Base-by-base conservation (phyloP, 1,284 basidiomycete species). In the Ganoderma meredithae region DNA sequence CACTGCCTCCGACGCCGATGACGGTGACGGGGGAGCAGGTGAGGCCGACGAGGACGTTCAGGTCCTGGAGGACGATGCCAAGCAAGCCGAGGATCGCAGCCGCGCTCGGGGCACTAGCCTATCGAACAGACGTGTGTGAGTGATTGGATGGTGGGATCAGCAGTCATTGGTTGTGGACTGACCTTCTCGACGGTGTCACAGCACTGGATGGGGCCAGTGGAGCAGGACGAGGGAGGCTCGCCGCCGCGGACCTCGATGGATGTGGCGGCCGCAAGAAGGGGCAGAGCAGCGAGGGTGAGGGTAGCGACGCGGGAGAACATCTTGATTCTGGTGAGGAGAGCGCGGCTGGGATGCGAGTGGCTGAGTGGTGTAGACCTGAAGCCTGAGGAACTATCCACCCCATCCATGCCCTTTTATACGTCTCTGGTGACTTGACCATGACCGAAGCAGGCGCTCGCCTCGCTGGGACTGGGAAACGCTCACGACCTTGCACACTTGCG, bases 201-300 rank as follows among this genome's bases (percentile, higher is more conserved):
- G 74, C 71, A 72, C 65, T 72, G 71, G 41, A 72, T 22, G 19
- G 69, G 40, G 8, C 71, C 69, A 15, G 71, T 72, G 2, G 69
- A 70, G 70, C 77, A 78, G 40, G 58, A 44, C 41, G 64, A 58
- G 27, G 27, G 27, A 3, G 27, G 27, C 27, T 31, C 27, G 3
- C 27, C 27, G 3, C 27, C 27, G 27, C 27, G 27, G 27, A 31
- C 63, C 33, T 58, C 71, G 64, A 65, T 69, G 47, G 76, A 74
- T 66, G 71, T 76, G 73, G 76, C 76, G 72, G 69, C 73, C 76
- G 74, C 74, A 76, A 76, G 74, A 68, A 76, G 59, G 58, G 74
- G 71, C 66, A 76, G 69, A 53, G 74, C 69, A 40, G 68, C 68
- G 56, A 74, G 64, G 39, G 19, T 25, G 25, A 17, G 27, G 40